phyloP scores from a whole-genome alignment of 2,329 filamentous ascomycete genomes.

The Colletotrichum nymphaeae region DNA sequence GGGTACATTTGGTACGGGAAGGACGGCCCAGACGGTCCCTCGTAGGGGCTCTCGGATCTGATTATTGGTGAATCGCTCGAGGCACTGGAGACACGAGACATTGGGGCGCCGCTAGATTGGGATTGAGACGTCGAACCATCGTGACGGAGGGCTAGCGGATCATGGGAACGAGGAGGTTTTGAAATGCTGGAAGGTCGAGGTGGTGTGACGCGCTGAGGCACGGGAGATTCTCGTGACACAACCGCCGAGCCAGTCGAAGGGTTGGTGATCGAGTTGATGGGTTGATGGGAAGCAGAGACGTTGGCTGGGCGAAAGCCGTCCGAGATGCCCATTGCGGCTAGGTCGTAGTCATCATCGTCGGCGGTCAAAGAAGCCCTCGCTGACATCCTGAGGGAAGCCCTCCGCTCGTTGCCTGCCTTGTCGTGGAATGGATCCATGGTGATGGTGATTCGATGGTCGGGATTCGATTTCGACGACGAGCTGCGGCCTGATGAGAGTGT shows the following conservation, averaged over 20 bases:
- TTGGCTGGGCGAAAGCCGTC: conserved; percentile 61
- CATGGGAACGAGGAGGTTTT: conserved; percentile 61
- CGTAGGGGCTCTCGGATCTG: conserved; percentile 72
- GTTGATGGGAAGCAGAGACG: conserved; percentile 37
- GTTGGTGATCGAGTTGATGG: conserved; percentile 40
- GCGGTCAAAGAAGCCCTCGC: conserved; percentile 43
- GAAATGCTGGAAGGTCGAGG: conserved; percentile 65
- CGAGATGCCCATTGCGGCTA: conserved; percentile 62
- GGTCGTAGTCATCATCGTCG: conserved; percentile 60
- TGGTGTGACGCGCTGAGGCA: conserved; percentile 37
- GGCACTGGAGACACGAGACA: conserved; percentile 42
- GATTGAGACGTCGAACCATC: conserved; percentile 54
- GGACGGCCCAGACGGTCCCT: conserved; percentile 78
- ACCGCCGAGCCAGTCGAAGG: conserved; percentile 37
- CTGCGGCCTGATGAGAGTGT: conserved; percentile 8
- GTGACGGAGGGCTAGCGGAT: conserved; percentile 63
- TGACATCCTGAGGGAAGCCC: conserved; percentile 55
- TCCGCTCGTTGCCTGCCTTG: conserved; percentile 54
- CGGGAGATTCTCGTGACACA: conserved; percentile 26
- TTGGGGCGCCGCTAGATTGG: conserved; percentile 4
- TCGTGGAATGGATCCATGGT: conserved; percentile 55
- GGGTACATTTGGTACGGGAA: conserved; percentile 89
- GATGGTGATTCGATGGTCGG: conserved; percentile 15
- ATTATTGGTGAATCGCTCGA: conserved; percentile 53
- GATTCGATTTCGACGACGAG: conserved; percentile 20